phyloP scores from a whole-genome alignment of 768 basidiomycete genomes.

The Mycena venus region DNA sequence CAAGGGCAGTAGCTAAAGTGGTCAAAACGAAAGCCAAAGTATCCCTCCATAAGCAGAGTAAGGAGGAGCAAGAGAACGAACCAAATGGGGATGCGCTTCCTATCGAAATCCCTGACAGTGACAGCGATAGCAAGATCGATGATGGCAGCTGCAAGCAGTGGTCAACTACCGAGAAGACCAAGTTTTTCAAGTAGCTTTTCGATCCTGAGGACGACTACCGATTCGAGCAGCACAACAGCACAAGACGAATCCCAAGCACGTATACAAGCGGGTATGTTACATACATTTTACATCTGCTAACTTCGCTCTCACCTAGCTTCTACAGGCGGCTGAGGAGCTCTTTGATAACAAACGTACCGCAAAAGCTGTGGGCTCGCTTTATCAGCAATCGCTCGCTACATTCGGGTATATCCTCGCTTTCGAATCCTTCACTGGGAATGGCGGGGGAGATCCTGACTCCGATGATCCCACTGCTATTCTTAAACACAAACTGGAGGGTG shows the following conservation, averaged over 20 bases:
- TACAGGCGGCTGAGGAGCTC: background rate
- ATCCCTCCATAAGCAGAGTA: too few species aligned
- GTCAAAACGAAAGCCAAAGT: too few species aligned
- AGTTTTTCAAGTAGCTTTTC: background rate
- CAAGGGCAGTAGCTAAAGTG: too few species aligned
- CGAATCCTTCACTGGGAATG: slow-evolving; percentile 20
- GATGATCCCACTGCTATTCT: slow-evolving; percentile 5
- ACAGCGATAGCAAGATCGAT: background rate
- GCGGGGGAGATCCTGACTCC: slow-evolving; percentile 15
- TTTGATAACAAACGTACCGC: background rate
- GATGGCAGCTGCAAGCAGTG: background rate
- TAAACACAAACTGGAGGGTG: background rate
- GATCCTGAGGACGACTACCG: background rate
- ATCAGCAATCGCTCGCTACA: background rate
- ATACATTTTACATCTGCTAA: too few species aligned
- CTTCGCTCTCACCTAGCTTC: too few species aligned
- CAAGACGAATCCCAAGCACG: slow-evolving; percentile 4
- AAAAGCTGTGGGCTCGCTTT: background rate
- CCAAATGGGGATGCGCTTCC: too few species aligned
- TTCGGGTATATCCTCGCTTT: slow-evolving; percentile 2
- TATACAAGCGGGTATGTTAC: slow-evolving; percentile 10
- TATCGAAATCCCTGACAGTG: background rate
- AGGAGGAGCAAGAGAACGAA: slow-evolving; percentile 3
- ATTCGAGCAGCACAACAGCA: slow-evolving; percentile 22
- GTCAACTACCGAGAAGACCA: background rate